These are phyloP conservation scores for Pythium oligandrum DNA, from an alignment of 352 stramenopile species.

Conservation along the genomic window DNA sequence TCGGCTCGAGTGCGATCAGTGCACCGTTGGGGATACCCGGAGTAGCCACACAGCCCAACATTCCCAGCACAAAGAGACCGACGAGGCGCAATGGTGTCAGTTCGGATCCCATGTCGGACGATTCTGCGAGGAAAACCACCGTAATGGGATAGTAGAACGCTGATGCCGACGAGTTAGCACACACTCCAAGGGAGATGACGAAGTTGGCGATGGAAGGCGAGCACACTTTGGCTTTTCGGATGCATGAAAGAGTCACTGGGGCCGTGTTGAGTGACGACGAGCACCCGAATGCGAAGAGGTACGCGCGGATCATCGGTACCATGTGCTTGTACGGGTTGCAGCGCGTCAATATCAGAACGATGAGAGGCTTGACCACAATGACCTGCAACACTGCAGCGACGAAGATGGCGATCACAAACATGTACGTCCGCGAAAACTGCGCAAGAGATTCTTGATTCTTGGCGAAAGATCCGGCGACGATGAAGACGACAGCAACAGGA, in stretches of 20 bases:
- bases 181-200: slow-evolving; percentile 63
- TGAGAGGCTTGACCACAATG: slow-evolving; percentile 45
- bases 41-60: slow-evolving; percentile 45
- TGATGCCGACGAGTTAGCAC: slow-evolving; percentile 48
- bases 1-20: slow-evolving; percentile 52
- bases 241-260: slow-evolving; percentile 55
- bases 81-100: slow-evolving; percentile 41
- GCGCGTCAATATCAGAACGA: slow-evolving; percentile 62
- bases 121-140: slow-evolving; percentile 58
- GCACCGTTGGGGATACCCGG: slow-evolving; percentile 49
- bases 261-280: slow-evolving; percentile 64
- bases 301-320: slow-evolving; percentile 53
- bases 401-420: slow-evolving; percentile 41
- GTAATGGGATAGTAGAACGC: slow-evolving; percentile 63
- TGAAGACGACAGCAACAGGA: slow-evolving; percentile 58
- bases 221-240: slow-evolving; percentile 57
- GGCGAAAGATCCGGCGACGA: slow-evolving; percentile 55
- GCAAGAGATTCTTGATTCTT: slow-evolving; percentile 29
- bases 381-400: slow-evolving; percentile 33
- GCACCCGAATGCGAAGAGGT: slow-evolving; percentile 62
- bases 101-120: slow-evolving; percentile 43
- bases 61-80: slow-evolving; percentile 46
- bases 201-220: slow-evolving; percentile 75
- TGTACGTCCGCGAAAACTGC: slow-evolving; percentile 43
- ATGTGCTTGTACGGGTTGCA: slow-evolving; percentile 75